Conservation (phyloP, 352 stramenopile species). For the Phytophthora multivora region DNA sequence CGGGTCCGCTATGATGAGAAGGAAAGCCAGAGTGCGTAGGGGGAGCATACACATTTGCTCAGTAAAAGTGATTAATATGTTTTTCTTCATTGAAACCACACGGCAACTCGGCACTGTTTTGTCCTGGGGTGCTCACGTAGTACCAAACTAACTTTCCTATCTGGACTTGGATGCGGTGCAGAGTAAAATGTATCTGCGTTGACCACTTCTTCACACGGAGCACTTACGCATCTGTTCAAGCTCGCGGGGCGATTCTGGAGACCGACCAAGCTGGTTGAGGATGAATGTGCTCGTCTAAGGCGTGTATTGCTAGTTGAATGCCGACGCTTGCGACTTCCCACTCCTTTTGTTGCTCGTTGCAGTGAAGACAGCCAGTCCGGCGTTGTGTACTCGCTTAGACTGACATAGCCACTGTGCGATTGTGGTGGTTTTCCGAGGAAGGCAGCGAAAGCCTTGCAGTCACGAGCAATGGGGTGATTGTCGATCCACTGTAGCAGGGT, state of each 20-base stretch:
- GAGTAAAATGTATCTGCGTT: not conserved
- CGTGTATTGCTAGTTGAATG: not conserved
- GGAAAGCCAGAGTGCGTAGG: not conserved
- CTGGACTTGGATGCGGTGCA: too few species aligned
- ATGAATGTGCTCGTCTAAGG: not conserved
- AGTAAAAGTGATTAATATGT: too few species aligned
- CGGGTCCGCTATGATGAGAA: conserved; percentile 1
- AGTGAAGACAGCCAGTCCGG: conserved; percentile 1
- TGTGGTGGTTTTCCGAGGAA: not conserved
- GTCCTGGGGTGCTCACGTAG: not conserved
- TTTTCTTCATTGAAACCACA: conserved; percentile 3
- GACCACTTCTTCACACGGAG: conserved; percentile 2
- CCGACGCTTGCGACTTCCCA: not conserved
- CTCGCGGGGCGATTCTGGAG: not conserved
- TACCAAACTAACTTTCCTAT: not conserved
- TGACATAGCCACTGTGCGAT: not conserved
- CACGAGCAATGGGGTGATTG: not conserved
- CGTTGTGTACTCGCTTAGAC: not conserved
- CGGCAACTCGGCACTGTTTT: not conserved
- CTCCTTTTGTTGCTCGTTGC: not conserved
- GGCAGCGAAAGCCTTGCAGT: not conserved
- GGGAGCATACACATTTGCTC: not conserved
- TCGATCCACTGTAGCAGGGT: not conserved
- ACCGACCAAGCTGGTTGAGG: not conserved
- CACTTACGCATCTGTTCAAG: not conserved